Percentiles rank a stretch among this genome's conserved stretches.
Conservation (phyloP, 352 stramenopile genomes). For the Phytophthora constricta region DNA sequence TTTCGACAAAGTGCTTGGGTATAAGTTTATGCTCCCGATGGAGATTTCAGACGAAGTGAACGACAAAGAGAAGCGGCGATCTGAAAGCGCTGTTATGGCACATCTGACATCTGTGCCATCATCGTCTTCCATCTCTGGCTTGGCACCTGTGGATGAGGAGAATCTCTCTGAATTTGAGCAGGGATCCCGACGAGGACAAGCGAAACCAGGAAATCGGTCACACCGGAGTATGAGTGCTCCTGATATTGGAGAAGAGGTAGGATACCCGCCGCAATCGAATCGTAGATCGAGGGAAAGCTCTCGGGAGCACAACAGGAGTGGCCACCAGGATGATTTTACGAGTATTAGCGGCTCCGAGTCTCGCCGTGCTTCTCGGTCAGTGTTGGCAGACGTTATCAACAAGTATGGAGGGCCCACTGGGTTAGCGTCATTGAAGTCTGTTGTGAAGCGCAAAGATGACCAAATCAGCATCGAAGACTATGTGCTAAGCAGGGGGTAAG, state of each 20-base stretch:
- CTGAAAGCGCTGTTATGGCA: constrained; percentile 50
- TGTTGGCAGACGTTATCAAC: constrained; percentile 39
- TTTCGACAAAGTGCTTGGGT: constrained; percentile 86
- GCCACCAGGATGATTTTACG: constrained; percentile 34
- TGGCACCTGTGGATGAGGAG: constrained; percentile 55
- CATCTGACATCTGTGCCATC: constrained; percentile 50
- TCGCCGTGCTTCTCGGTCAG: constrained; percentile 32
- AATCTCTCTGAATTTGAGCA: constrained; percentile 47
- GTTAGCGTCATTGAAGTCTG: constrained; percentile 41
- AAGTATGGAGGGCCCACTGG: constrained; percentile 32
- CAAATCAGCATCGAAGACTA: constrained; percentile 69
- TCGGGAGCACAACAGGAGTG: constrained; percentile 38
- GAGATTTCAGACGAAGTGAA: constrained; percentile 73
- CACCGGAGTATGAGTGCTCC: constrained; percentile 78
- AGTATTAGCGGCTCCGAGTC: constrained; percentile 43
- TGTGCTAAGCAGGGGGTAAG: constrained; percentile 53
- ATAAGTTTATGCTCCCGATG: constrained; percentile 90
- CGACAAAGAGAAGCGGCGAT: constrained; percentile 56
- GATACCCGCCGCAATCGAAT: constrained; percentile 25
- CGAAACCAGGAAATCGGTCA: constrained; percentile 42
- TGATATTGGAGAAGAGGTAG: constrained; percentile 74
- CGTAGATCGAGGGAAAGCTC: constrained; percentile 47
- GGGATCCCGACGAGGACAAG: constrained; percentile 29
- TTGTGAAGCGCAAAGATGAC: constrained; percentile 64
- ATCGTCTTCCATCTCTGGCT: constrained; percentile 51